Base-by-base conservation (phyloP, 2,329 filamentous ascomycete genomes). In the Colletotrichum eremochloae region DNA sequence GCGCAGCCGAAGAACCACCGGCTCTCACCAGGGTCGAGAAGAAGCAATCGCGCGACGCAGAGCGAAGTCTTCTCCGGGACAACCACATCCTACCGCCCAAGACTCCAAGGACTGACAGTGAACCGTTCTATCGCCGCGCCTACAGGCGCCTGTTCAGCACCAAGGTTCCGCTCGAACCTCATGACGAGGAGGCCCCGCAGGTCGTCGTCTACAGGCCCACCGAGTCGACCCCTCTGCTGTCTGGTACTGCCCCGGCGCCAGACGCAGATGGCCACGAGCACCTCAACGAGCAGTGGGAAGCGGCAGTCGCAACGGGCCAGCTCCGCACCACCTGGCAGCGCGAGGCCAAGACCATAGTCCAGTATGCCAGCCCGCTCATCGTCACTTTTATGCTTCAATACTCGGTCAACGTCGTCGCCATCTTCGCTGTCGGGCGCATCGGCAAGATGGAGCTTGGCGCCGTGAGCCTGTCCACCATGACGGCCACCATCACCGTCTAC, bases 321-420 rank as follows among this genome's bases (percentile, higher is more conserved):
- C 95, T 98, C 75, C 91, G 92, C 65, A 98, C 95, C 5, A 97
- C 94, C 6, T 98, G 95, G 95, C 92, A 93, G 81, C 90, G 95
- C 74, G 96, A 98, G 85, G 87, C 93, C 53, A 95, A 95, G 83
- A 95, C 95, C 1, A 87, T 98, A 52, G 84, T 88, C 40, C 86
- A 88, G 74, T 95, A 95, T 79, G 92, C 93, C 2, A 85, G 87
- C 40, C 93, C 93, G 1, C 83, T 96, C 63, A 89, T 94, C 72
- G 78, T 92, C 36, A 95, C 93, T 0, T 96, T 95, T 77, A 75
- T 95, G 63, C 85, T 96, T 42, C 94, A 96, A 80, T 96, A 96
- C 80, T 95, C 93, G 42, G 88, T 96, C 78, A 95, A 93, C n/a
- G 92, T 95, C 52, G 90, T 93, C 0, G 93, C 92, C 79, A 91